Base-by-base conservation (phyloP, 495 filamentous ascomycete genomes). In the Penicillium chermesinum region DNA sequence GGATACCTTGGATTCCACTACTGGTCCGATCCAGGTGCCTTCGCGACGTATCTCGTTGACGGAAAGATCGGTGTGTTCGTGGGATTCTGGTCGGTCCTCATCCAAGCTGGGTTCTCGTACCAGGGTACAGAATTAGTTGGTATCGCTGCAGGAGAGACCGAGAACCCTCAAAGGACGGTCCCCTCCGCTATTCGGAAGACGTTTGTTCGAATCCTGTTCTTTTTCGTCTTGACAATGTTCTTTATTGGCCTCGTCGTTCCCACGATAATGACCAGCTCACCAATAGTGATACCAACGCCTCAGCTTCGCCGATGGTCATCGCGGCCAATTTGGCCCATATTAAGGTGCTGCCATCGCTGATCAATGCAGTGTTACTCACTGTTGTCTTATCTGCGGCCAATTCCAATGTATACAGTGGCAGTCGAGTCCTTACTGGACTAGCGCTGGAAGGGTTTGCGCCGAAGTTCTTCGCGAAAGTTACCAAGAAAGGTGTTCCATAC, bases 331-430 rank as follows among this genome's bases (percentile, higher is more conserved):
- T 78, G 16, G 84, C 86, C 1, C 73, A 79, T 5, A 80, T 94
- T 44, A 71, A 70, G 13, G 76, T 78, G 10, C 76, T 91, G 5
- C 84, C 82, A 13, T 75, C 79, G 46, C 79, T 91, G 53, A 85
- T 94, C 68, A 94, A 91, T 66, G 87, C 79, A 9, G 79, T 87
- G 17, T 77, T 89, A 34, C 63, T 88, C 44, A 85, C 76, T 25
- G 82, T 83, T 1, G 84, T 84, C 1, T 69, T 82, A 15, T 87
- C 83, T 0, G 78, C 83, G 2, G 87, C 81, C 40, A 90, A 91
- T 58, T 84, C 85, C 9, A 88, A 86, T 67, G 76, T 89, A 39
- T 94, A 88, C 62, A 88, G 83, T 5, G 80, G 78, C 38, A 79
- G 77, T 51, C 81, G 84, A 45, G 75, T 84, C 36, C 64, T 87